A percentile compares a stretch with the other conserved stretches of the same genome.
Evolutionary conservation across 78 protist species (phyloP).

Genomic region (Guillardia theta): DNA sequence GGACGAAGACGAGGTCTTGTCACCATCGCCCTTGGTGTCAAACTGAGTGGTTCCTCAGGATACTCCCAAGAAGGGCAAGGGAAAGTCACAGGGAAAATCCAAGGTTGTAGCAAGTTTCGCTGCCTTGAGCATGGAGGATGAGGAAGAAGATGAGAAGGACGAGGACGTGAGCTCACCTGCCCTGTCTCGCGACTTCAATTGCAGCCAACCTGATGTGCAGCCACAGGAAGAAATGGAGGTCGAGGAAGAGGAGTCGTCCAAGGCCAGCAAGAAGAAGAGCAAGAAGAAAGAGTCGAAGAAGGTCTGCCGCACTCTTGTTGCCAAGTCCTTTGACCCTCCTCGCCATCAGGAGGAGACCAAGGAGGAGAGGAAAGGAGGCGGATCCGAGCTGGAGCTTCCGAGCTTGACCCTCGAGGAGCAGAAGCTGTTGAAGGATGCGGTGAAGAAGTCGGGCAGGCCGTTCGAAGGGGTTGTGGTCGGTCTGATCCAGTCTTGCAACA

Average conservation of each 20-base stretch:
- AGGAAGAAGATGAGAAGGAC: background rate
- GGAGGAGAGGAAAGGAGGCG: background rate
- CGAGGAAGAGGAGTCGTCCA: background rate
- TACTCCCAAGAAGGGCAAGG: background rate
- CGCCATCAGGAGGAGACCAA: background rate
- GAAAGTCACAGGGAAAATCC: too few species aligned
- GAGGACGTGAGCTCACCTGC: background rate
- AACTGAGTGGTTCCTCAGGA: too few species aligned
- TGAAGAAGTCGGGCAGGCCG: background rate
- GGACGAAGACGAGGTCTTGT: too few species aligned
- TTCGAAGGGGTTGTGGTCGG: constrained; percentile 4
- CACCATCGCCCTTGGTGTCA: too few species aligned
- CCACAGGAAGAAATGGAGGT: background rate
- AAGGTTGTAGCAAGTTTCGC: too few species aligned
- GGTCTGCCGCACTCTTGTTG: too few species aligned
- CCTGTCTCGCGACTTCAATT: background rate
- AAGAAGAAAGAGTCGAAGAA: background rate
- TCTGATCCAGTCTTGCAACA: background rate
- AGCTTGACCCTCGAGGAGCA: background rate
- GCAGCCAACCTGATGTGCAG: background rate
- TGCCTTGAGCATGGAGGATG: background rate
- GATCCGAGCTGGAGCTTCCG: background rate
- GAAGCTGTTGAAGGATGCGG: background rate
- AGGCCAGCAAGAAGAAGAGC: background rate
- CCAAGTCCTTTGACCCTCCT: too few species aligned